phyloP scores from a whole-genome alignment of 75 land plant genomes.

The Ceratopteris richardii region DNA sequence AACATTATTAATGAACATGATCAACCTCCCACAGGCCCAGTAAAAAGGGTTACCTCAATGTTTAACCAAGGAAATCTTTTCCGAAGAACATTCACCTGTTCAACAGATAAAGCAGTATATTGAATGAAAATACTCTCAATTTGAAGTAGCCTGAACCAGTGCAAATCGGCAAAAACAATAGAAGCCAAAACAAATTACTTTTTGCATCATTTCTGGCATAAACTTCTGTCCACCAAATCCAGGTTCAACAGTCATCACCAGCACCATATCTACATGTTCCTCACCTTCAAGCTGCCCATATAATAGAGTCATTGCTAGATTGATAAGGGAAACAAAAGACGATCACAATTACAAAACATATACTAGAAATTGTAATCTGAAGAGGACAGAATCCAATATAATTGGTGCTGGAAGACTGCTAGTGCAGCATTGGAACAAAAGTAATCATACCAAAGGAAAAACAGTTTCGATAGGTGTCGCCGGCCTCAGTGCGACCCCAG shows the following conservation, averaged over 20 bases:
- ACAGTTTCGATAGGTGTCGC: constrained; percentile 85
- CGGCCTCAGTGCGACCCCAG: constrained; percentile 86
- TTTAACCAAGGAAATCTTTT: constrained; percentile 21
- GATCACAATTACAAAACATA: not conserved
- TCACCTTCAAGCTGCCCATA: constrained; percentile 57
- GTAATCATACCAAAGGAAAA: constrained; percentile 58
- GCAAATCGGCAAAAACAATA: no score
- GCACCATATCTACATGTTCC: constrained; percentile 84
- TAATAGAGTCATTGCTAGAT: not conserved
- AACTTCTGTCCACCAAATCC: constrained; percentile 98
- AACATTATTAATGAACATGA: no score
- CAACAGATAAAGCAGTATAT: no score
- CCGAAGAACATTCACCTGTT: constrained; percentile 24
- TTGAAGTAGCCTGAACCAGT: no score
- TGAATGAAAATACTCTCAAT: no score
- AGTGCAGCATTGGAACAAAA: not conserved
- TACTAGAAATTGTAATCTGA: not conserved
- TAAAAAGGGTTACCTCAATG: constrained; percentile 21
- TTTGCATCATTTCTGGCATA: constrained; percentile 94
- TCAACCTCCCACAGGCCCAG: no score
- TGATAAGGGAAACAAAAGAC: not conserved
- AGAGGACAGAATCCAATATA: not conserved
- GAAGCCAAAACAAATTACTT: constrained; percentile 32
- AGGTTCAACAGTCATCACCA: constrained; percentile 97
- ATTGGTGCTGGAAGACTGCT: not conserved